These are phyloP conservation scores for Tolypocladium capitatum DNA, from an alignment of 2,329 filamentous ascomycete genomes.

Conservation along the genomic window DNA sequence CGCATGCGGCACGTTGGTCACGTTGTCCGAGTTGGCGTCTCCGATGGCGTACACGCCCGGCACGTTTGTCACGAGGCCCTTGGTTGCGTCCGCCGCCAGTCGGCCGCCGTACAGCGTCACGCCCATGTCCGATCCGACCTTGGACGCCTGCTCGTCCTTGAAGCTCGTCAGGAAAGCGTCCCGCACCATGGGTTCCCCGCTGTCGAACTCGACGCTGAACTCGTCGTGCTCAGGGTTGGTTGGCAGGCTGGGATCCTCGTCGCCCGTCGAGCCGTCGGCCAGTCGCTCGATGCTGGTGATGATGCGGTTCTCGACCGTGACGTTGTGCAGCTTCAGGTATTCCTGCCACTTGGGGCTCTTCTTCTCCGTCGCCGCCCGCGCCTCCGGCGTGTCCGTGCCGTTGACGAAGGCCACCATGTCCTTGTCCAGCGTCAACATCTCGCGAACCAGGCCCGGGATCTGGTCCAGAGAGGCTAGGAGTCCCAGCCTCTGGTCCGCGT, in stretches of 20 bases:
- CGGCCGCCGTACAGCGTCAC: slow-evolving; percentile 30
- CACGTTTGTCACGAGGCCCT: slow-evolving; percentile 37
- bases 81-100: slow-evolving; percentile 25
- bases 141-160: slow-evolving; percentile 31
- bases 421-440: slow-evolving; percentile 39
- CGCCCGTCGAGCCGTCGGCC: slow-evolving; percentile 20
- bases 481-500: slow-evolving; percentile 43
- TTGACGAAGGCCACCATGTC: slow-evolving; percentile 47
- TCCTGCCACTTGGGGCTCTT: slow-evolving; percentile 32
- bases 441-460: slow-evolving; percentile 30
- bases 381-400: slow-evolving; percentile 37
- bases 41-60: slow-evolving; percentile 44
- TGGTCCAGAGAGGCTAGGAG: slow-evolving; percentile 33
- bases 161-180: slow-evolving; percentile 40
- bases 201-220: slow-evolving; percentile 39
- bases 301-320: slow-evolving; percentile 42
- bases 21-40: slow-evolving; percentile 45
- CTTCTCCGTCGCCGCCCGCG: slow-evolving; percentile 23
- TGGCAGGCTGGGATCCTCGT: slow-evolving; percentile 26
- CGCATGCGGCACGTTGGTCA: slow-evolving; percentile 48
- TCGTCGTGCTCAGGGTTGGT: slow-evolving; percentile 36
- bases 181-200: slow-evolving; percentile 30
- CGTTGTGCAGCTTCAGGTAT: slow-evolving; percentile 35
- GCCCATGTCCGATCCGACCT: slow-evolving; percentile 31
- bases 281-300: slow-evolving; percentile 36